Conservation (phyloP, 352 stramenopile genomes). For the Globisporangium yorkense region DNA sequence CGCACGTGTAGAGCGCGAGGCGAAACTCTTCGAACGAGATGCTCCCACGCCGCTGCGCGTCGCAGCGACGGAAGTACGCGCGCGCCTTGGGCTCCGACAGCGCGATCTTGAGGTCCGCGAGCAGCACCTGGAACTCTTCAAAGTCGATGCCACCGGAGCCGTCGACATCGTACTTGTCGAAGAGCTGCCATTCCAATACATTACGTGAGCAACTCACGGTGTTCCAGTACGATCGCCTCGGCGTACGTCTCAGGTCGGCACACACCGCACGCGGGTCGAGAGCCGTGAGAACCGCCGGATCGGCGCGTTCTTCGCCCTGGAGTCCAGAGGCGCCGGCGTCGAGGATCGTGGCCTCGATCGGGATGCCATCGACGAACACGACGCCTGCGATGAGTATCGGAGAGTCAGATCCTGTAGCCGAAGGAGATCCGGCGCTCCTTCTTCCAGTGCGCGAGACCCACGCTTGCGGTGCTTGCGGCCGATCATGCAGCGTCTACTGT, state of each 20-base stretch:
- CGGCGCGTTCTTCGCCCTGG: constrained; percentile 29
- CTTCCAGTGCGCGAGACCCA: constrained; percentile 16
- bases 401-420: background rate
- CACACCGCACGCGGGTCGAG: constrained; percentile 45
- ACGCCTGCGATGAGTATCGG: constrained; percentile 25
- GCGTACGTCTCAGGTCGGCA: background rate
- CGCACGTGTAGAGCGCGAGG: constrained; percentile 70
- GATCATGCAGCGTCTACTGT: constrained; percentile 25
- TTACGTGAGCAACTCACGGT: background rate
- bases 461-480: constrained; percentile 46
- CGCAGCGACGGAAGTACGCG: constrained; percentile 77
- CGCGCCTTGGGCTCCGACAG: constrained; percentile 64
- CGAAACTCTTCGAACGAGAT: constrained; percentile 84
- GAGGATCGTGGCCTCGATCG: constrained; percentile 55
- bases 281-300: constrained; percentile 33
- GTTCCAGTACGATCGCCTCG: too few relatives aligned
- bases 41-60: constrained; percentile 44
- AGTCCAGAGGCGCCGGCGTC: constrained; percentile 38
- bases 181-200: constrained; percentile 33
- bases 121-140: constrained; percentile 69
- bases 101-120: constrained; percentile 49
- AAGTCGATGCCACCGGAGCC: constrained; percentile 73
- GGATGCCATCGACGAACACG: constrained; percentile 69
- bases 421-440: background rate
- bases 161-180: constrained; percentile 79